phyloP scores from a whole-genome alignment of 371 early-diverging fungal species.

The Zychaea mexicana region DNA sequence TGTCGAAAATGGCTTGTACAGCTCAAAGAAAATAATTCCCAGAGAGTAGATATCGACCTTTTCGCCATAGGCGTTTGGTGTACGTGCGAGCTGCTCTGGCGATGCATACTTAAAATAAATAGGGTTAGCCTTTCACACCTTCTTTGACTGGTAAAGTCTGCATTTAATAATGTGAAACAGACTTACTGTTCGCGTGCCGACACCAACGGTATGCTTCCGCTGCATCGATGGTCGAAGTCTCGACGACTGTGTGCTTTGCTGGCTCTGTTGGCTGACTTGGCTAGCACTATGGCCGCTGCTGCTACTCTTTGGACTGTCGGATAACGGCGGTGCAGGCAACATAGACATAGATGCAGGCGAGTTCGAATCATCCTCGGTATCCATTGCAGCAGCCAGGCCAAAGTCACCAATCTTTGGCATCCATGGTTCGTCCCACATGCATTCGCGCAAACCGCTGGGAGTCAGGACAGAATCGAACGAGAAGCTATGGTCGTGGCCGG shows the following conservation, averaged over 20 bases:
- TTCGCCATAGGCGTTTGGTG: conserved; percentile 57
- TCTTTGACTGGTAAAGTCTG: background rate
- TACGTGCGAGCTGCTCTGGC: conserved; percentile 84
- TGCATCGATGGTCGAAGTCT: conserved; percentile 8
- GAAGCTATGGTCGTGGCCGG: conserved; percentile 16
- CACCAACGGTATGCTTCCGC: conserved; percentile 53
- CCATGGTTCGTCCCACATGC: conserved; percentile 49
- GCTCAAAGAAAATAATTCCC: conserved; percentile 73
- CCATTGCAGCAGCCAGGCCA: conserved; percentile 71
- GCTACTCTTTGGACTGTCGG: background rate
- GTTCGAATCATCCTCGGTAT: conserved; percentile 2
- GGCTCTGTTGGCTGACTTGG: too few relatives aligned
- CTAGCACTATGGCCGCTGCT: background rate
- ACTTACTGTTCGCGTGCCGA: conserved; percentile 74
- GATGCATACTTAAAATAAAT: conserved; percentile 75
- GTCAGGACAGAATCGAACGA: conserved; percentile 24
- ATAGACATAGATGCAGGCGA: conserved; percentile 1
- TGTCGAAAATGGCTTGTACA: conserved; percentile 66
- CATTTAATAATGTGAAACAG: background rate
- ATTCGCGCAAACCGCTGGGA: conserved; percentile 32
- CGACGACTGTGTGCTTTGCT: background rate
- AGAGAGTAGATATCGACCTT: conserved; percentile 75
- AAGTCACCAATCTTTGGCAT: conserved; percentile 87
- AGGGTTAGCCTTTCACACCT: background rate
- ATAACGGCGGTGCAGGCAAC: background rate